phyloP scores from a whole-genome alignment of 345 rosid species.

The Kernera saxatilis region DNA sequence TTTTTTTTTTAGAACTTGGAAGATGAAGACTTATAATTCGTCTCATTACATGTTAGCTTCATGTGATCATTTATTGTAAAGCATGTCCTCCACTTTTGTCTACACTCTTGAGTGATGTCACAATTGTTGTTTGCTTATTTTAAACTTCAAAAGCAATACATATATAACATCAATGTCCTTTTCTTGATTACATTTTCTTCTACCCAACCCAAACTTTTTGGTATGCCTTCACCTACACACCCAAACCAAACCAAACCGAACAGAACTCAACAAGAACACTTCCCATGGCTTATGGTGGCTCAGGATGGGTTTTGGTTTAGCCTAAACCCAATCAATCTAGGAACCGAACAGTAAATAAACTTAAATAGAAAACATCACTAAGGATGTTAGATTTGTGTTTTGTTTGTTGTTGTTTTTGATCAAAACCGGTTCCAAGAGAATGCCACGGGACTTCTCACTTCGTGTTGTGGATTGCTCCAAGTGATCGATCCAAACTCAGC shows the following conservation, averaged over 20 bases:
- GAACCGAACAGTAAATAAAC: constrained; percentile 9
- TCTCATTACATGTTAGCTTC: not conserved
- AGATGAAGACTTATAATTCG: too few species aligned
- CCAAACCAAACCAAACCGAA: constrained; percentile 6
- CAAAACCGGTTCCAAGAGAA: constrained; percentile 59
- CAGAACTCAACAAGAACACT: not conserved
- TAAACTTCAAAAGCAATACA: constrained; percentile 10
- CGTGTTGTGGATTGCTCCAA: constrained; percentile 60
- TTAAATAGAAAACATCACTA: constrained; percentile 22
- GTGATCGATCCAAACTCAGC: constrained; percentile 63
- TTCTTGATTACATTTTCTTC: constrained; percentile 13
- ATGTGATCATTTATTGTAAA: constrained; percentile 10
- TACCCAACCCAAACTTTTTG: constrained; percentile 19
- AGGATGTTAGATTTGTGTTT: constrained; percentile 1
- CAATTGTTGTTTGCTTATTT: not conserved
- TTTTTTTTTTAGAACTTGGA: too few species aligned
- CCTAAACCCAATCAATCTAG: constrained; percentile 19
- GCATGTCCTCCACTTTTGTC: constrained; percentile 2
- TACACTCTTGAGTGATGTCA: not conserved
- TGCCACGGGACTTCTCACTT: constrained; percentile 78
- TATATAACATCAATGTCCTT: not conserved
- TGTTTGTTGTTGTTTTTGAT: not conserved
- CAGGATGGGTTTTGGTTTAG: constrained; percentile 15
- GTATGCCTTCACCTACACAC: constrained; percentile 15
- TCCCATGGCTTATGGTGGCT: constrained; percentile 12